These are phyloP conservation scores for Leptographium radiaticola DNA, from an alignment of 2,329 filamentous ascomycete genomes.

Conservation along the genomic window DNA sequence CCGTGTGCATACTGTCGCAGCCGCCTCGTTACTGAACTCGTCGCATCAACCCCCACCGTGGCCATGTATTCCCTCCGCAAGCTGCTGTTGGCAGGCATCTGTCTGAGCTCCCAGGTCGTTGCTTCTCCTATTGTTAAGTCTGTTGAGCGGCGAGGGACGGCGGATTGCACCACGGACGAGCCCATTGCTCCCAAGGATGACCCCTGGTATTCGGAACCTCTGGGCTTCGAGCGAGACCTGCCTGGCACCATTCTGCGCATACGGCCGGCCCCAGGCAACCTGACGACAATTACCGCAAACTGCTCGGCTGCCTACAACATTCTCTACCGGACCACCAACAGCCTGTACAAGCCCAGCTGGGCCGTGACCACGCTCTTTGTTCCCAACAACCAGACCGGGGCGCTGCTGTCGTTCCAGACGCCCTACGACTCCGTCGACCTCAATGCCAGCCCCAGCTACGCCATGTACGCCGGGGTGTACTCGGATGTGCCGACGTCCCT, in stretches of 20 bases:
- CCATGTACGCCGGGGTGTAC: constrained; percentile 12
- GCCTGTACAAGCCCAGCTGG: constrained; percentile 21
- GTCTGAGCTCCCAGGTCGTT: background rate
- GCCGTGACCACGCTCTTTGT: constrained; percentile 25
- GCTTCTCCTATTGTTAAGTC: background rate
- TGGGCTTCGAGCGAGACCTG: constrained; percentile 14
- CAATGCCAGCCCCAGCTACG: constrained; percentile 24
- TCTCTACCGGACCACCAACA: constrained; percentile 24
- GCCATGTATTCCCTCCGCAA: background rate
- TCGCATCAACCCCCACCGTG: too few relatives aligned
- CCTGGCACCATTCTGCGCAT: constrained; percentile 19
- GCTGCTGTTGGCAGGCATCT: background rate
- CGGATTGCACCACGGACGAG: background rate
- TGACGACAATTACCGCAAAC: constrained; percentile 9
- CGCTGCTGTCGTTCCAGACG: constrained; percentile 28
- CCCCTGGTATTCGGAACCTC: constrained; percentile 20
- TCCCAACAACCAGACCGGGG: constrained; percentile 9
- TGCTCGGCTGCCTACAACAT: constrained; percentile 21
- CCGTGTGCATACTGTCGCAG: too few relatives aligned
- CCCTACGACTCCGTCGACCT: constrained; percentile 25
- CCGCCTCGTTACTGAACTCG: too few relatives aligned
- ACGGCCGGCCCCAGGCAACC: constrained; percentile 16
- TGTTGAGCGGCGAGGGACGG: background rate
- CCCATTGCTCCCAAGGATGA: constrained; percentile 15
- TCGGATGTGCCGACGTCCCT: constrained; percentile 23